Evolutionary conservation across 192 early-diverging fungal species (phyloP), one percentile per base, ranked within the genome.

Genomic region (Polychytrium aggregatum): DNA sequence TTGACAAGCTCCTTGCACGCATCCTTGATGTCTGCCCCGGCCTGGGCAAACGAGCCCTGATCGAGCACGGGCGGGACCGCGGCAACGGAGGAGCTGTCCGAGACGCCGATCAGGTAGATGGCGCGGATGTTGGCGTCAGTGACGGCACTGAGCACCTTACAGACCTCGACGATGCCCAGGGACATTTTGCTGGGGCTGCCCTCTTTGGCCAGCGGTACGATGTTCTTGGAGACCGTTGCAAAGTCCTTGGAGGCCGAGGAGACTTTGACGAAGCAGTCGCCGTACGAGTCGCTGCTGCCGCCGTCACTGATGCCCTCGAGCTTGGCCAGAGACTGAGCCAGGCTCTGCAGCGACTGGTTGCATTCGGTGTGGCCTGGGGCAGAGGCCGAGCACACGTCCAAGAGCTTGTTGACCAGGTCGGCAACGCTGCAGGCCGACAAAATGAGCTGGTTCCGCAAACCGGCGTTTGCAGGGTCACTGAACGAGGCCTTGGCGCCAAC

Each of bases 341-440:
- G 28, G 22, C 47, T 61, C 30, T 67, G 46, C 21, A 67, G 31
- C 1, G 64, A 53, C 29, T 64, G 41, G 28, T 76, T 72, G 58
- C 68, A 76, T 34, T 74, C 59, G 11, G 48, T 46, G 42, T 72
- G 65, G 1, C 74, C 74, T 34, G 68, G 62, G 2, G 68, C 64
- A 24, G 63, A 43, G 11, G 48, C 53, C 1, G 65, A 62, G 29
- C 67, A 76, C 4, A 65, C 46, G 17, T 70, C 68, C 11, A 68
- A 41, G 11, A 72, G 28, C 17, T 44, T 29, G 39, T 66, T 60
- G 17, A 75, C 48, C 1, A 47, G 21, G 22, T 75, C 62, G 20
- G 57, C 53, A 2, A 75, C 44, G 1, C 28, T 20, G 21, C 68
- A 59, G 8, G 61, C 57, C 5, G 64, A 54, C 9, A 20, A 40